Conservation (phyloP, 768 basidiomycete species). For the Lactifluus subvellereus region DNA sequence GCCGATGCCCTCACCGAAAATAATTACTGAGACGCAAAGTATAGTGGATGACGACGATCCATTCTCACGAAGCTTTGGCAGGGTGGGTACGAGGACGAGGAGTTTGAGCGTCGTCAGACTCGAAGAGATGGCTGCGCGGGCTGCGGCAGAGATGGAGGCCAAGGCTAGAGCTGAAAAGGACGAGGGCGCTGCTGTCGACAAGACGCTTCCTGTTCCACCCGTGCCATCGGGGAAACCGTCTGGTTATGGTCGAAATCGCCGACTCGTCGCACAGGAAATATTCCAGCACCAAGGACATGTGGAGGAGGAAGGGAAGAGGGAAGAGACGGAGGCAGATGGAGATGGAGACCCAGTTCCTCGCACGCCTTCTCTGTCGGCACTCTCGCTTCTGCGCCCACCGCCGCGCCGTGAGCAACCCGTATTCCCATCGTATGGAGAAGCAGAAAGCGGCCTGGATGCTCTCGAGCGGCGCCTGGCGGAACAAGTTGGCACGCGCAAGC, state of each 20-base stretch:
- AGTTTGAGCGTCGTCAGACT: conserved; percentile 59
- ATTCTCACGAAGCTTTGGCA: not conserved
- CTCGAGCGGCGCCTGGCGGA: conserved; percentile 61
- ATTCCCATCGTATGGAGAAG: not conserved
- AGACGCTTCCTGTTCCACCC: conserved; percentile 58
- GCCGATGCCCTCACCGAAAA: conserved; percentile 63
- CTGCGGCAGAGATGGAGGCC: conserved; percentile 9
- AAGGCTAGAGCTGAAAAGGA: conserved; percentile 29
- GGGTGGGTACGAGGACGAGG: conserved; percentile 33
- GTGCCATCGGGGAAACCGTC: conserved; percentile 41
- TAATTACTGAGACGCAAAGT: conserved; percentile 26
- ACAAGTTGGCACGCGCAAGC: conserved; percentile 64
- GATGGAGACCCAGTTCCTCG: not conserved
- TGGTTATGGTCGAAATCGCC: conserved; percentile 17
- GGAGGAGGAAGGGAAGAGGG: conserved; percentile 16
- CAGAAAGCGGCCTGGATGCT: conserved; percentile 63
- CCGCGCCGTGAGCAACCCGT: not conserved
- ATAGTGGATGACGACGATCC: not conserved
- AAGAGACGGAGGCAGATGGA: conserved; percentile 2
- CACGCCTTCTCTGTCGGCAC: conserved; percentile 32
- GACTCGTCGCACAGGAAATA: conserved; percentile 32
- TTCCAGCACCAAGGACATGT: conserved; percentile 24
- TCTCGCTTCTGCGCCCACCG: conserved; percentile 30
- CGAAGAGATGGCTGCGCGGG: conserved; percentile 66
- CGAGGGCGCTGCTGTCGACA: conserved; percentile 34